Percentiles rank a stretch among this genome's conserved stretches.
Conservation (phyloP, 179 eudicot species). For the Silene noctiflora region DNA sequence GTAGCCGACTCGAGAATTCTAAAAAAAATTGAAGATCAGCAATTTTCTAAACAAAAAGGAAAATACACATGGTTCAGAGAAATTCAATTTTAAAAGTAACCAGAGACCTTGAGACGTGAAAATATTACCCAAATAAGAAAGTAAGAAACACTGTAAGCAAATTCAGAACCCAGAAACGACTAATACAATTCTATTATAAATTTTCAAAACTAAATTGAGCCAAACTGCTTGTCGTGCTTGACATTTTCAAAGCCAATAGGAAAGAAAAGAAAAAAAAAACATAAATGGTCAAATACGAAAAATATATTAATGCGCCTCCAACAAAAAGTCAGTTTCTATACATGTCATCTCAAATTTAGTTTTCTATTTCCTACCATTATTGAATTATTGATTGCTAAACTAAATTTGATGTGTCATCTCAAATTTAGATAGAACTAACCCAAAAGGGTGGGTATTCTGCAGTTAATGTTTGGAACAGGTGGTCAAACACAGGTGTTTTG, state of each 20-base stretch:
- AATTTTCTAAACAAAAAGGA: neutral
- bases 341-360: neutral
- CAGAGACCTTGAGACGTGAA: neutral
- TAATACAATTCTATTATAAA: neutral
- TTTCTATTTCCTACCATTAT: constrained; percentile 10
- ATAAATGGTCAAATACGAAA: neutral
- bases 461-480: constrained; percentile 26
- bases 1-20: neutral
- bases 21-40: neutral
- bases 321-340: neutral
- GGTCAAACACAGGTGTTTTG: constrained; percentile 36
- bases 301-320: neutral
- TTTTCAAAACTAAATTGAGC: neutral
- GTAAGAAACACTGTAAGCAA: neutral
- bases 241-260: constrained; percentile 5
- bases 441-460: constrained; percentile 16
- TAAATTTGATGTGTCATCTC: constrained; percentile 15
- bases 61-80: neutral
- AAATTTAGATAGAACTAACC: constrained; percentile 29
- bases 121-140: neutral
- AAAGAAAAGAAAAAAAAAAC: neutral
- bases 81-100: neutral
- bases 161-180: neutral
- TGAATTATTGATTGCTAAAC: neutral
- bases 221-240: neutral